Evolutionary conservation across 176 grass and related monocot species (phyloP).

Genomic region (Chrysopogon serrulatus): DNA sequence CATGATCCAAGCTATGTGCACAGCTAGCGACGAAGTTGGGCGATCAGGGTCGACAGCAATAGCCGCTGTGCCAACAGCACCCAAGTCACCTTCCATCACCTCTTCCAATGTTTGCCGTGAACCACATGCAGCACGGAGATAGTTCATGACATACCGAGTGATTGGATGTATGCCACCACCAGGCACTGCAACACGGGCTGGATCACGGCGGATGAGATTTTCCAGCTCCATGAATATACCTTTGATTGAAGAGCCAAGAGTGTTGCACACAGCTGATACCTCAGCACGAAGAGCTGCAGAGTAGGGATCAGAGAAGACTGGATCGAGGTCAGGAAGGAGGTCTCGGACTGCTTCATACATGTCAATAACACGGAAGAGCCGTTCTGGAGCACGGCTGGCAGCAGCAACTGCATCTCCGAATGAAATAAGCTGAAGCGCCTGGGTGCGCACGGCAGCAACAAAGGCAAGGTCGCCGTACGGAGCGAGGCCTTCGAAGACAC

Average conservation of each 20-base stretch:
- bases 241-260: constrained; percentile 75
- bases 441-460: constrained; percentile 65
- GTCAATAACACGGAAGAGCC: constrained; percentile 92
- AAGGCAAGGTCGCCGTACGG: constrained; percentile 90
- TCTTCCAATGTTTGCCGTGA: constrained; percentile 91
- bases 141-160: constrained; percentile 95
- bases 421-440: constrained; percentile 70
- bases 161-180: constrained; percentile 90
- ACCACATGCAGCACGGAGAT: constrained; percentile 81
- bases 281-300: constrained; percentile 77
- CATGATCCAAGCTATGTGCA: constrained; percentile 99
- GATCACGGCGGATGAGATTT: constrained; percentile 93
- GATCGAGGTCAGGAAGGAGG: constrained; percentile 78
- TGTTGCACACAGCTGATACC: constrained; percentile 59
- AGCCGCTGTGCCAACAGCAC: constrained; percentile 27
- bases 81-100: constrained; percentile 83
- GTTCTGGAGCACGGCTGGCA: constrained; percentile 71
- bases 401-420: constrained; percentile 80
- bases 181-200: constrained; percentile 59
- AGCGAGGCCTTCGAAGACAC: constrained; percentile 64
- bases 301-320: constrained; percentile 81
- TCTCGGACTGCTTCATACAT: constrained; percentile 93
- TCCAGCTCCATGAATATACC: constrained; percentile 98
- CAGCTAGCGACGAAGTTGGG: constrained; percentile 75
- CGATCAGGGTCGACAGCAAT: constrained; percentile 67